A percentile compares a stretch with the other conserved stretches of the same genome.
Conservation (phyloP, 768 basidiomycete genomes). For the Strobilomyces echinocephalus region DNA sequence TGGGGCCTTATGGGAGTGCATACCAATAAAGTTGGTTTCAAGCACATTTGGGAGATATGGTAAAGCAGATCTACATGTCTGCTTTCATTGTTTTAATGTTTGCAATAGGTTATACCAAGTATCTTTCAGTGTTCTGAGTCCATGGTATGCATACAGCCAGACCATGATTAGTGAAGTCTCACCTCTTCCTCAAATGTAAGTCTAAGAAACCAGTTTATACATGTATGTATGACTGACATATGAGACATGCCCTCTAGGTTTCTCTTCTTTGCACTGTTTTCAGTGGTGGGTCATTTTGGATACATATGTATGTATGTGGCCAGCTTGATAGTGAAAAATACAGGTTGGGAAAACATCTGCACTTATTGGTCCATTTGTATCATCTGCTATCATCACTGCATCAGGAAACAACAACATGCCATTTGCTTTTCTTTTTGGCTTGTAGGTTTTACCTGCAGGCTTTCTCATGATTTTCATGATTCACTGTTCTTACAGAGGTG, state of each 20-base stretch:
- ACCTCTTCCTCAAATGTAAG: conserved; percentile 64
- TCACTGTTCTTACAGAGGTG: conserved; percentile 10
- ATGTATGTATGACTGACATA: too few species aligned
- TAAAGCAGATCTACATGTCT: conserved; percentile 14
- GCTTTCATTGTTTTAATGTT: neutral
- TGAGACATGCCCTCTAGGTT: conserved; percentile 37
- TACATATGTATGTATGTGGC: neutral
- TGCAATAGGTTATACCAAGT: conserved; percentile 57
- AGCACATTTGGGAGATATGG: conserved; percentile 82
- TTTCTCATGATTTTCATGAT: neutral
- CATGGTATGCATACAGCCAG: conserved; percentile 79
- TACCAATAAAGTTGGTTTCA: conserved; percentile 71
- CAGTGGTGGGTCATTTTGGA: conserved; percentile 43
- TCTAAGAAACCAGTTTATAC: neutral
- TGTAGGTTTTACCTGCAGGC: conserved; percentile 40
- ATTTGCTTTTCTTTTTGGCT: conserved; percentile 65
- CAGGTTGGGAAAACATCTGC: conserved; percentile 72
- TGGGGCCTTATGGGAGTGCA: conserved; percentile 80
- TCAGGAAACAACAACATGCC: conserved; percentile 67
- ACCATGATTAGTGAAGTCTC: conserved; percentile 82
- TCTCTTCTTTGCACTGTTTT: conserved; percentile 71
- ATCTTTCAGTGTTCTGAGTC: conserved; percentile 68
- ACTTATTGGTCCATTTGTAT: conserved; percentile 72
- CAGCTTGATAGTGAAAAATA: neutral
- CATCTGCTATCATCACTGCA: conserved; percentile 68